These are phyloP conservation scores for Guadua angustifolia DNA, from an alignment of 176 grass and related monocot species.

Conservation along the genomic window DNA sequence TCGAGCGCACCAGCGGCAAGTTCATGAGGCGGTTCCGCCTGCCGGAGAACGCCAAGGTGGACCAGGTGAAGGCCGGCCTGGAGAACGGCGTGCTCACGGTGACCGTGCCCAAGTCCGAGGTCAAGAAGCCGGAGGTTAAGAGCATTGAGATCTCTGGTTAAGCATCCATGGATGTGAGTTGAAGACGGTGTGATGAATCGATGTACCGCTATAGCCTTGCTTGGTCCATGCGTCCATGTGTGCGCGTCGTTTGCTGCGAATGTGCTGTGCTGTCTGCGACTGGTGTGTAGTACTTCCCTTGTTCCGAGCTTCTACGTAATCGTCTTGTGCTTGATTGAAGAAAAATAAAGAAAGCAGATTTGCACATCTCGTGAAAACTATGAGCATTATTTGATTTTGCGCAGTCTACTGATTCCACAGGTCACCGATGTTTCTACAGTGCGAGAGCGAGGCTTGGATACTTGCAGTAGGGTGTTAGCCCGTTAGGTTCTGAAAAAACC, in stretches of 20 bases:
- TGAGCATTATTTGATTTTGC: background rate
- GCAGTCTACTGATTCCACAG: background rate
- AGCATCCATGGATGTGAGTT: background rate
- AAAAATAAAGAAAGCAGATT: background rate
- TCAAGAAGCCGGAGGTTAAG: conserved; percentile 52
- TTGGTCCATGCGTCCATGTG: background rate
- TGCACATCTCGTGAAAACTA: background rate
- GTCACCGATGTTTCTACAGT: too few relatives aligned
- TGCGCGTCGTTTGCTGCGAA: background rate
- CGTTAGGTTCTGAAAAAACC: too few relatives aligned
- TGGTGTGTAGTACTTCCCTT: background rate
- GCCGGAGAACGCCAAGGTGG: conserved; percentile 56
- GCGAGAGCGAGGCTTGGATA: too few relatives aligned
- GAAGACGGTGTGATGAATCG: background rate
- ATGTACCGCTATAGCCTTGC: background rate
- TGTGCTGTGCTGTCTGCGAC: background rate
- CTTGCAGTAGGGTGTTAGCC: too few relatives aligned
- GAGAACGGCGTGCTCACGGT: conserved; percentile 65
- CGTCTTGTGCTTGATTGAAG: background rate
- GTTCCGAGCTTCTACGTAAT: background rate
- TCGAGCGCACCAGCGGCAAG: conserved; percentile 62
- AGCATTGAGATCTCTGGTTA: conserved; percentile 57
- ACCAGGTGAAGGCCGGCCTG: conserved; percentile 51
- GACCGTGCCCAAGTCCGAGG: conserved; percentile 55
- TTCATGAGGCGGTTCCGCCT: conserved; percentile 47